Percentiles rank a stretch among this genome's conserved stretches.
phyloP scores from a whole-genome alignment of 2,329 filamentous ascomycete species.

The Plectosphaerella sp. region DNA sequence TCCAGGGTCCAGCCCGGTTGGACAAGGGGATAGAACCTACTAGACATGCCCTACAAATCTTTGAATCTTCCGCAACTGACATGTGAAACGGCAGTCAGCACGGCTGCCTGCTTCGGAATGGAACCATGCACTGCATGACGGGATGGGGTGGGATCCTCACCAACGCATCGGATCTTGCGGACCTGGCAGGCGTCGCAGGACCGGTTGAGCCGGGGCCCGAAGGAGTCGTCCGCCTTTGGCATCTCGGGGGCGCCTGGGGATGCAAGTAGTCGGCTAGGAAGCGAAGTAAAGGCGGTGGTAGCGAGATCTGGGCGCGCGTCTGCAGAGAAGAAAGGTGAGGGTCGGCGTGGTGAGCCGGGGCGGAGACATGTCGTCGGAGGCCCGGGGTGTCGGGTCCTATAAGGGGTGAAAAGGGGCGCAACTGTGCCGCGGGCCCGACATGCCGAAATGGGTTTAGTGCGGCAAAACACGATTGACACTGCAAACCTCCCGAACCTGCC shows the following conservation, averaged over 20 bases:
- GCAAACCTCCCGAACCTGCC: neutral
- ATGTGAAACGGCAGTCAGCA: neutral
- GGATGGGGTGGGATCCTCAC: conserved; percentile 15
- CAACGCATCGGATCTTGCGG: conserved; percentile 34
- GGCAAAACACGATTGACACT: too few relatives aligned
- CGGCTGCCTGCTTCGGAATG: neutral
- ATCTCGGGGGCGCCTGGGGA: neutral
- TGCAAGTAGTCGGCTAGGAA: neutral
- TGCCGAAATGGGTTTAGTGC: neutral
- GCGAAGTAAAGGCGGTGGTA: too few relatives aligned
- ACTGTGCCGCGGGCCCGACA: neutral
- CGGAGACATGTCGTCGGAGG: neutral
- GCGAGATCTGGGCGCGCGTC: too few relatives aligned
- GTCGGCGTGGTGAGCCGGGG: neutral
- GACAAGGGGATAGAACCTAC: neutral
- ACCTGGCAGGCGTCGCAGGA: conserved; percentile 33
- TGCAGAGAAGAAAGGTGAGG: neutral
- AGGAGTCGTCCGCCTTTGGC: neutral
- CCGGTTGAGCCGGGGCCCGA: conserved; percentile 14
- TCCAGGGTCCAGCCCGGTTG: neutral
- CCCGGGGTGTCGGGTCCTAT: neutral
- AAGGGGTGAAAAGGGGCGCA: neutral
- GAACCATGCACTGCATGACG: too few relatives aligned
- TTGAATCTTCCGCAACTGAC: neutral
- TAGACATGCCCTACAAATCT: neutral